phyloP scores from a whole-genome alignment of 1,139 yeast species.

The Suhomyces maxii region DNA sequence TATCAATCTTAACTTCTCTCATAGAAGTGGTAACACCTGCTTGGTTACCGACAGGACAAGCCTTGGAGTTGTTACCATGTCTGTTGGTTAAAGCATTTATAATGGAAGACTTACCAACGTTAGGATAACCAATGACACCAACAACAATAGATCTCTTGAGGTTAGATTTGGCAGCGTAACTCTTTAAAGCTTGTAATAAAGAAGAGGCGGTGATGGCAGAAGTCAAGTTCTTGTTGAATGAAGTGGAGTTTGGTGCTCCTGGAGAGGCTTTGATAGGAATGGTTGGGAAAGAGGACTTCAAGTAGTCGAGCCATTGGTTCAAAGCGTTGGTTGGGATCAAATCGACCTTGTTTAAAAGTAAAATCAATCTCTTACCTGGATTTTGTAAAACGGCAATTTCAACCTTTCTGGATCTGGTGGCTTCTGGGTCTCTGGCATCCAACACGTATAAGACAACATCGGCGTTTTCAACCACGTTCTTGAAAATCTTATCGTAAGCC shows the following conservation, averaged over 20 bases:
- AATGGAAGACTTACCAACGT: constrained; percentile 89
- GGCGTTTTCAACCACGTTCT: constrained; percentile 78
- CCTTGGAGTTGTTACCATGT: constrained; percentile 66
- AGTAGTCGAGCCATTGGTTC: constrained; percentile 79
- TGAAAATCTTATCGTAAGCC: constrained; percentile 88
- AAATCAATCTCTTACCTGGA: constrained; percentile 76
- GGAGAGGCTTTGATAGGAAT: constrained; percentile 76
- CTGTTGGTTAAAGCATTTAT: constrained; percentile 86
- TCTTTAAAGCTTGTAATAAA: constrained; percentile 77
- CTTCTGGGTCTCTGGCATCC: constrained; percentile 97
- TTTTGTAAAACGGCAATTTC: constrained; percentile 86
- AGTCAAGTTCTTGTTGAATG: constrained; percentile 78
- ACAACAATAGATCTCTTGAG: constrained; percentile 90
- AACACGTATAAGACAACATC: constrained; percentile 89
- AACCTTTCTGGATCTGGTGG: constrained; percentile 87
- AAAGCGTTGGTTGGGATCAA: constrained; percentile 82
- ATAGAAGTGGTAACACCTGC: constrained; percentile 95
- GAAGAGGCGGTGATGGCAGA: constrained; percentile 71
- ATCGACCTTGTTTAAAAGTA: constrained; percentile 88
- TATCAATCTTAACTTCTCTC: constrained; percentile 90
- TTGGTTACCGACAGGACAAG: constrained; percentile 96
- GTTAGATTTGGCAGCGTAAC: constrained; percentile 80
- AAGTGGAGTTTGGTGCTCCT: constrained; percentile 55
- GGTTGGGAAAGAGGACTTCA: constrained; percentile 85
- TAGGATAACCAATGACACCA: constrained; percentile 96